Conservation (phyloP, 2,329 filamentous ascomycete species). For the Biscogniauxia mediterranea region DNA sequence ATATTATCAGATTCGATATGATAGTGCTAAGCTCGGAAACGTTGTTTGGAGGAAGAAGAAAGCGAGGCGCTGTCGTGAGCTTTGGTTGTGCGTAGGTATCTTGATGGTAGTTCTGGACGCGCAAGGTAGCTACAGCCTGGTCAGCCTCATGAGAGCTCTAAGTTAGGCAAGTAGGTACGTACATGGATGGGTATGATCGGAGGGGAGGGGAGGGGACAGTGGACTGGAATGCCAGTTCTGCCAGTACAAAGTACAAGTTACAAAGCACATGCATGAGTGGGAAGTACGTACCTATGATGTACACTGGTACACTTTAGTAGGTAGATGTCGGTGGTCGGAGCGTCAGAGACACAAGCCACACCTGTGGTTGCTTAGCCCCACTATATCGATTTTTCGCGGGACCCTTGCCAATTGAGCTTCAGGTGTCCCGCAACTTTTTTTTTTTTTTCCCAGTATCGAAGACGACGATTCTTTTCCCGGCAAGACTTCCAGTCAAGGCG, state of each 20-base stretch:
- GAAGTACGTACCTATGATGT: too few species aligned
- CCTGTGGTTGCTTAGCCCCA: slow-evolving; percentile 1
- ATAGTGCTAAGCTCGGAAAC: slow-evolving; percentile 4
- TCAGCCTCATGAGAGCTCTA: slow-evolving; percentile 22
- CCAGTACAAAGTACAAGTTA: too few species aligned
- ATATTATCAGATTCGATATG: slow-evolving; percentile 11
- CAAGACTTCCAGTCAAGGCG: not conserved
- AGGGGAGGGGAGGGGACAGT: too few species aligned
- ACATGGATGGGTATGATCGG: too few species aligned
- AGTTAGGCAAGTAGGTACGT: not conserved
- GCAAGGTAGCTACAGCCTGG: slow-evolving; percentile 45
- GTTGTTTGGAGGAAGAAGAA: slow-evolving; percentile 8
- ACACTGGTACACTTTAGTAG: too few species aligned
- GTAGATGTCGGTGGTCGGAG: slow-evolving; percentile 11
- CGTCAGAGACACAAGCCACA: slow-evolving; percentile 24
- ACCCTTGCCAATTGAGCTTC: slow-evolving; percentile 4
- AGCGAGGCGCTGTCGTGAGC: slow-evolving; percentile 2
- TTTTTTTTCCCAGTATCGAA: not conserved
- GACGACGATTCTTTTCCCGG: not conserved
- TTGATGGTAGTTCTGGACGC: slow-evolving; percentile 28
- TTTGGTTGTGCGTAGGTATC: slow-evolving; percentile 2
- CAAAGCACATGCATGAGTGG: too few species aligned
- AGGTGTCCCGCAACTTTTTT: slow-evolving; percentile 21
- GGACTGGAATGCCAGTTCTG: too few species aligned
- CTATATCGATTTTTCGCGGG: not conserved